Evolutionary conservation across 2,329 filamentous ascomycete genomes (phyloP), one percentile per base, ranked within the genome.

Genomic region (Ophiocordyceps sinensis): DNA sequence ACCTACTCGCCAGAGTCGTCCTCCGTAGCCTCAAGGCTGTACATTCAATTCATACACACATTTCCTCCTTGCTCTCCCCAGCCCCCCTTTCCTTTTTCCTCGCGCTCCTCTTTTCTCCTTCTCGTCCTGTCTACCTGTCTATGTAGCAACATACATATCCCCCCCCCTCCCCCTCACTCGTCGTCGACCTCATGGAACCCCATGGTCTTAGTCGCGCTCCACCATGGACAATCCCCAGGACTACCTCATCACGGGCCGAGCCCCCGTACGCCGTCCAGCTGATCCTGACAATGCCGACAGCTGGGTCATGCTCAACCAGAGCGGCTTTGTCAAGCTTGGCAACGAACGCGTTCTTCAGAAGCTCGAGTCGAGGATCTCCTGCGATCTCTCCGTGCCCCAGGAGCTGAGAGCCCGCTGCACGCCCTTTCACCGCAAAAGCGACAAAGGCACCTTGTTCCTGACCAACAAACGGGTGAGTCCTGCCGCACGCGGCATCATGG

Each of bases 241-340:
- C 50, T 63, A 62, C 48, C 54, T 63, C 43, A 60, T 63, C 50
- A 54, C 59, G 44, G 57, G 52, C 49, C 55, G 53, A 47, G 49
- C 56, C 47, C 51, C 51, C 48, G 47, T 54, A 38, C 54, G 57
- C 49, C 54, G 55, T 48, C 52, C 51, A 42, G 55, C 60, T 44
- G 61, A 72, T 56, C 65, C 71, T 76, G 64, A 77, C 65, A 65
- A 74, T 57, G 60, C 60, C 51, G 60, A 64, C 56, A 77, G 73
- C 53, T 95, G 89, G 89, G 89, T 95, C 37, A 95, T 95, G 88
- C 77, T 94, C 55, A 78, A 82, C 55, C 75, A 82, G 55, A 69
- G 71, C 50, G 77, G 81, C 44, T 91, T 94, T 62, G 81, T 93
- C 56, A 85, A 82, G 54, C 75, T 95, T 37, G 84, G 85, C 36